These are phyloP conservation scores for Colletotrichum tropicicola DNA, from an alignment of 2,329 filamentous ascomycete genomes.

Conservation along the genomic window DNA sequence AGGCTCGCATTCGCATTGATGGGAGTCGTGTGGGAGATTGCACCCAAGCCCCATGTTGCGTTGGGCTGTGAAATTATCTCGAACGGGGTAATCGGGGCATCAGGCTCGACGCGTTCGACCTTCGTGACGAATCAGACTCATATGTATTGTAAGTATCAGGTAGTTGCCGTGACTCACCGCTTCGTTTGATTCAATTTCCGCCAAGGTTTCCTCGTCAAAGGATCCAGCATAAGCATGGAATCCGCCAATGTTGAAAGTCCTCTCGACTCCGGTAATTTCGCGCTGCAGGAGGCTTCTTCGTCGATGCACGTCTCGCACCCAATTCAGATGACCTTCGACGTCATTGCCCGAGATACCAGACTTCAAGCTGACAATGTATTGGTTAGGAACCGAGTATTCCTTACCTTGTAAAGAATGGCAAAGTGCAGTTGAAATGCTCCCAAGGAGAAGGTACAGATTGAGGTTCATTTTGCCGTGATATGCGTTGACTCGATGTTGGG, in stretches of 20 bases:
- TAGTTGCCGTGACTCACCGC: too few relatives aligned
- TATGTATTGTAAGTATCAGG: too few relatives aligned
- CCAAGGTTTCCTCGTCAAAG: slow-evolving; percentile 51
- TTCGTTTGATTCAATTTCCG: slow-evolving; percentile 45
- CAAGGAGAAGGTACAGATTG: background rate
- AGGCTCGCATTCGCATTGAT: slow-evolving; percentile 32
- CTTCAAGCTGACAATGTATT: slow-evolving; percentile 1
- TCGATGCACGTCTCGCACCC: slow-evolving; percentile 44
- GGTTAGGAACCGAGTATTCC: background rate
- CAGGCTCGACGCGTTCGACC: slow-evolving; percentile 1
- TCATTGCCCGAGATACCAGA: slow-evolving; percentile 38
- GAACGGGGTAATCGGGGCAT: background rate
- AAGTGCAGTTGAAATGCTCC: background rate
- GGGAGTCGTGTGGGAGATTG: slow-evolving; percentile 11
- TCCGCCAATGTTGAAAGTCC: slow-evolving; percentile 44
- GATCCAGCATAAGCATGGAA: slow-evolving; percentile 53
- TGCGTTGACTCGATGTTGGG: background rate
- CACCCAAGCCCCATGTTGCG: slow-evolving; percentile 5
- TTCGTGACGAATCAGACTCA: background rate
- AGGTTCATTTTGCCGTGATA: background rate
- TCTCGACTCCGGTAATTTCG: slow-evolving; percentile 46
- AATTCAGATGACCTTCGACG: slow-evolving; percentile 44
- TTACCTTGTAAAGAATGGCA: background rate
- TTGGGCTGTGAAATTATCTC: background rate
- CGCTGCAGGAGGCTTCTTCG: slow-evolving; percentile 43